Percentiles rank a stretch among this genome's conserved stretches.
phyloP scores from a whole-genome alignment of 73 alveolate species.

The Halteria grandinella region DNA sequence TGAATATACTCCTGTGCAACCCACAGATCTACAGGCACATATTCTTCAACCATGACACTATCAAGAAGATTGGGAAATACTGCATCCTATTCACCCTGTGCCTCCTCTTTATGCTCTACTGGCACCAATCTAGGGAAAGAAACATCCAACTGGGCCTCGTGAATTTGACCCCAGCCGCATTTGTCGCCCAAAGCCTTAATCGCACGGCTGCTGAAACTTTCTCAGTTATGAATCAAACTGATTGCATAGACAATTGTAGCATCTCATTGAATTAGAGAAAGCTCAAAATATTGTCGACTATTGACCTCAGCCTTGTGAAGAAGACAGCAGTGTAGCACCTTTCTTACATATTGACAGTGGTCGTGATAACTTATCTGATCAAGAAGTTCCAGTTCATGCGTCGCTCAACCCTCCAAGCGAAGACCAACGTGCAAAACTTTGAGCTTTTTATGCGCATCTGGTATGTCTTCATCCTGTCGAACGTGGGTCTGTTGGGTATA shows the following conservation, averaged over 20 bases:
- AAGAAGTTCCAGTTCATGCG: constrained; percentile 22
- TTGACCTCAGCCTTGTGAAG: constrained; percentile 9
- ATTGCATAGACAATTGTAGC: constrained; percentile 5
- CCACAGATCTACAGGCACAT: constrained; percentile 37
- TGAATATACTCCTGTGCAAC: constrained; percentile 23
- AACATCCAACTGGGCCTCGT: neutral
- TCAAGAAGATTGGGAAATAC: neutral
- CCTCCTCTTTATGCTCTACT: constrained; percentile 29
- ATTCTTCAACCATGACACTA: constrained; percentile 28
- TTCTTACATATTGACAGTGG: neutral
- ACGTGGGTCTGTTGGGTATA: constrained; percentile 25
- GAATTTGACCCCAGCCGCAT: constrained; percentile 1
- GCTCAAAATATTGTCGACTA: constrained; percentile 12
- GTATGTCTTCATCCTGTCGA: constrained; percentile 11
- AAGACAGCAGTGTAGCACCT: constrained; percentile 6
- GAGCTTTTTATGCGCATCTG: constrained; percentile 11
- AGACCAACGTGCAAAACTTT: constrained; percentile 7
- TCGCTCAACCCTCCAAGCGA: neutral
- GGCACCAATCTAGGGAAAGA: neutral
- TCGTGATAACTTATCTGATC: constrained; percentile 7
- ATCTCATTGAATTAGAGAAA: constrained; percentile 16
- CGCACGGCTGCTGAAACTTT: neutral
- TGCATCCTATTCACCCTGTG: neutral
- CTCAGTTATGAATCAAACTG: too few relatives aligned
- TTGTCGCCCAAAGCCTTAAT: neutral